phyloP scores from a whole-genome alignment of 2,329 filamentous ascomycete genomes.

The Epicoccum nigrum region DNA sequence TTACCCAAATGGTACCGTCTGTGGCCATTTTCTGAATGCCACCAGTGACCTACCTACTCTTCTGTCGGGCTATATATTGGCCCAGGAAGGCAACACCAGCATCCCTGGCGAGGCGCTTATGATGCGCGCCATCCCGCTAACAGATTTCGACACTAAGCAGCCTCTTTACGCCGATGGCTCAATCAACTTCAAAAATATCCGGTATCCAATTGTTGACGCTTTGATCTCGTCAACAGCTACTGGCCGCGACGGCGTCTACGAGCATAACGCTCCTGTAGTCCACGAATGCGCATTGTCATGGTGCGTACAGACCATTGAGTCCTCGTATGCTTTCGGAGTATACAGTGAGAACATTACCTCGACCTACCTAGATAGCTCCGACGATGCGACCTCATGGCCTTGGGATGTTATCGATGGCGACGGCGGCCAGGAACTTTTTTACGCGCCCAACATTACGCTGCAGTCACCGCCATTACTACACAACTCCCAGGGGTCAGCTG shows the following conservation, averaged over 20 bases:
- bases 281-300: slow-evolving; percentile 35
- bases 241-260: slow-evolving; percentile 11
- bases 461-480: no score
- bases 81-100: background rate
- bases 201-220: slow-evolving; percentile 24
- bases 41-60: slow-evolving; percentile 18
- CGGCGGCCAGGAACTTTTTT: background rate
- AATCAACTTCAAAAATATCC: slow-evolving; percentile 24
- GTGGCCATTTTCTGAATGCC: slow-evolving; percentile 36
- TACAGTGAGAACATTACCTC: slow-evolving; percentile 28
- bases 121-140: slow-evolving; percentile 20
- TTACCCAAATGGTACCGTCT: slow-evolving; percentile 27
- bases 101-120: slow-evolving; percentile 20
- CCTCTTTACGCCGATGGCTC: slow-evolving; percentile 22
- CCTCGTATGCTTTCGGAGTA: slow-evolving; percentile 20
- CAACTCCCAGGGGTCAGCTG: no score
- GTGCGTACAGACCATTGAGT: slow-evolving; percentile 38
- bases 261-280: slow-evolving; percentile 9
- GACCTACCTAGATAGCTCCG: slow-evolving; percentile 5
- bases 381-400: slow-evolving; percentile 14
- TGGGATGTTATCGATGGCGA: slow-evolving; percentile 12
- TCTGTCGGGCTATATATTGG: slow-evolving; percentile 30
- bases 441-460: background rate
- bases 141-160: background rate
- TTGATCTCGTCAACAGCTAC: slow-evolving; percentile 18